These are phyloP conservation scores for Hypoxylon sp. DNA, from an alignment of 2,329 filamentous ascomycete genomes.

Conservation along the genomic window DNA sequence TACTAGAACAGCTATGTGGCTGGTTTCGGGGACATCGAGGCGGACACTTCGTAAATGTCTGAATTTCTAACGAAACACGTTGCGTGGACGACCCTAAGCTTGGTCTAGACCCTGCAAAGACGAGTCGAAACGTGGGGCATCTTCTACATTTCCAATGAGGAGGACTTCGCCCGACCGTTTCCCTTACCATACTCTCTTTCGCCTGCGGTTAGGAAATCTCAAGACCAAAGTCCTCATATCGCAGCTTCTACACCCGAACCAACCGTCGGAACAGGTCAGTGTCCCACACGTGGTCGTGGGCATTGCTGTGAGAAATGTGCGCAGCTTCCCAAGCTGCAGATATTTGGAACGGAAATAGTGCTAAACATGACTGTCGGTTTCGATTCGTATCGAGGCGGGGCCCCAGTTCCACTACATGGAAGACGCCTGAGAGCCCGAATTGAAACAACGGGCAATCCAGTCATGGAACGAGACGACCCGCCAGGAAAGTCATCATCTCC, in stretches of 20 bases:
- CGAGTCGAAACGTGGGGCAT: conserved; percentile 14
- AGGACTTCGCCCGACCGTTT: conserved; percentile 11
- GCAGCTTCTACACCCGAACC: not conserved
- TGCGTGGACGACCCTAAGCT: not conserved
- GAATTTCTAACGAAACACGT: not conserved
- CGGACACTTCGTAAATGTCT: not conserved
- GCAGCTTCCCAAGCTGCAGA: conserved; percentile 8
- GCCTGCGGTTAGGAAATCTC: not conserved
- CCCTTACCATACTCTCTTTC: not conserved
- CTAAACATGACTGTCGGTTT: conserved; percentile 6
- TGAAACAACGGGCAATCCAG: conserved; percentile 9
- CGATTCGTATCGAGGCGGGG: conserved; percentile 8
- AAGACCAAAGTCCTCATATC: conserved; percentile 11
- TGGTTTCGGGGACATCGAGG: conserved; percentile 13
- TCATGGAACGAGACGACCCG: conserved; percentile 15
- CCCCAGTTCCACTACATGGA: too few species aligned
- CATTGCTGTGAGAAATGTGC: conserved; percentile 9
- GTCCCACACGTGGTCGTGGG: conserved; percentile 5
- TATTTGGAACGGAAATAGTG: conserved; percentile 5
- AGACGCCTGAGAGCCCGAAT: not conserved
- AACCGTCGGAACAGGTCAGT: not conserved
- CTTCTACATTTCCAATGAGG: conserved; percentile 17
- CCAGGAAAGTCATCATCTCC: conserved; percentile 1
- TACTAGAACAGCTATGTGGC: conserved; percentile 1
- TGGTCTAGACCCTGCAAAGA: not conserved